Evolutionary conservation across 2,329 filamentous ascomycete genomes (phyloP), one percentile per base, ranked within the genome.

Genomic region (Cylindrodendrum hubeiense): DNA sequence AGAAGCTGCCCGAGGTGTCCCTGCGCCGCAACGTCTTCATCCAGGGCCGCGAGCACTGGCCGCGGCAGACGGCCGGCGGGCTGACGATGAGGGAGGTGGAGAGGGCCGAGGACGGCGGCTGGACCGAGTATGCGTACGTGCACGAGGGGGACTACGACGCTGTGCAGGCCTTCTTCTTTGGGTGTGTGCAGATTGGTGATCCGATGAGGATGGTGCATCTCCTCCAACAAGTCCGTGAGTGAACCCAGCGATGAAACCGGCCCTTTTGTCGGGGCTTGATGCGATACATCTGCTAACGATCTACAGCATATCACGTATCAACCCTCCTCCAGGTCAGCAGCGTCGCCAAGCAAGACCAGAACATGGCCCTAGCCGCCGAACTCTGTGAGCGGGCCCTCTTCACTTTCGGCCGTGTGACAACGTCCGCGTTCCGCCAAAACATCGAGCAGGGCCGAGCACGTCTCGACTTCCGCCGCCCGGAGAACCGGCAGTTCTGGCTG

Each of bases 401-500:
- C 81, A 93, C 93, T 0, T 95, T 98, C 76, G 96, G 95, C n/a
- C 89, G 95, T 39, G 93, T 94, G 4, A 90, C 94, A 0, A 90
- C 96, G 65, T 95, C 93, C 9, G 89, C 92, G 0, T 99, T 98
- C 77, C 86, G 91, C 8, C 88, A 89, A 60, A 90, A 91, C 67
- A 80, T 99, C 6, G 87, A 92, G 59, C 87, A 91, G 75, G 96
- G 96, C 34, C 90, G 90, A 70, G 95, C 94, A 6, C 87, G 93
- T 17, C 82, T 99, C 10, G 89, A 95, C 75, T 98, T 98, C 76
- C 81, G 86, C 21, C 86, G 93, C 39, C 91, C 92, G 0, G 95
- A 97, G 78, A 98, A 98, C 78, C 88, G 96, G 46, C 95, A 98
- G 78, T 90, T 99, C 68, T 97, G 93, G 90, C 88, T 98, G 37